Evolutionary conservation across 768 basidiomycete species (phyloP), one percentile per base, ranked within the genome.

Genomic region (Trametes sanguinea): DNA sequence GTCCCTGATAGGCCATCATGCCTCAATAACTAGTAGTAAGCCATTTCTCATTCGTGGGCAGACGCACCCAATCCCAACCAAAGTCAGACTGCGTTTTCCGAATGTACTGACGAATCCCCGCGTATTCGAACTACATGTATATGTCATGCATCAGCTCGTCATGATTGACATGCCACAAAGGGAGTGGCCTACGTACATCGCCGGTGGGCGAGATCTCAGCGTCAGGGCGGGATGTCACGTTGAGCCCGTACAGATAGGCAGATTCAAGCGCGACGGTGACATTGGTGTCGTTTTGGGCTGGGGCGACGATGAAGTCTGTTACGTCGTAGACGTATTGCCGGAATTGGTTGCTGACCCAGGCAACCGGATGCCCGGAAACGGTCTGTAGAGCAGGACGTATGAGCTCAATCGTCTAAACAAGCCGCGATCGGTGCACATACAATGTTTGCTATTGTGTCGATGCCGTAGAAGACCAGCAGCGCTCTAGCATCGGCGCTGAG

Each of bases 311-410:
- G n/a, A 77, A 69, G 17, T 76, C 72, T 2, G 83, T 77, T 6
- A 85, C 76, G 57, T 86, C 83, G 62, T 78, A 84, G 10, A 75
- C 75, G 64, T 83, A 83, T 69, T 83, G 84, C 39, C 75, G 77
- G 69, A 85, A 85, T 65, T 84, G 78, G 65, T 85, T 84, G 69
- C 82, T 80, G 33, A 84, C 81, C 83, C 83, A 85, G 16, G 82
- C 80, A 22, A 86, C 72, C 5, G 83, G 78, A 30, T 83, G 76
- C 8, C 78, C 81, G 6, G 77, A 77, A 6, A 85, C 72, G 9
- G 78, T 83, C 83, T 83, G 64, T 55, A 40, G 43, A 11, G 6
- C 11, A 54, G 37, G 42, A 48, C 6, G 22, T 30, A 30, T 46
- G 22, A 5, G 14, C 7, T 33, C 13, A 39, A 30, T n/a, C 17